Base-by-base conservation (phyloP, 2,329 filamentous ascomycete species). In the Penicillium sp. region DNA sequence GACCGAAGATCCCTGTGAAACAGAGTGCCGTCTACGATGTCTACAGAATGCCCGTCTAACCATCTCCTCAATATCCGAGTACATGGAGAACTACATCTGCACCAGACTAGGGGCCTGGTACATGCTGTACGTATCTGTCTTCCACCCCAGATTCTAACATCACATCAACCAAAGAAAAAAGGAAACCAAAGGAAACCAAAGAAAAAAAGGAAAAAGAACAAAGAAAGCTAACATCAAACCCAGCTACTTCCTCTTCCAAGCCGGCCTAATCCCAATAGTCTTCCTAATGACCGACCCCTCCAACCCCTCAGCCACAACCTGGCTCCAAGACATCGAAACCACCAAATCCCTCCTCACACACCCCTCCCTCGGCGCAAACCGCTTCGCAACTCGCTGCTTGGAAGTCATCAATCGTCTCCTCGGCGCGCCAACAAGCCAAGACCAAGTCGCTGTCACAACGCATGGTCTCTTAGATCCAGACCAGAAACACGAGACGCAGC, bases 211-310 rank as follows among this genome's bases (percentile, higher is more conserved):
- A 22, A 5, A 22, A 22, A 22, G 19, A 22, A 22, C 3, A 22
- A 22, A 22, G 11, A 30, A 10, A 16, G 40, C 46, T 56, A 45
- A 53, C 28, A 31, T 0, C 33, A 36, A 51, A 22, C 25, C 25
- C 36, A 67, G 66, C 10, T 74, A 75, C 56, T 75, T 75, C 54
- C 65, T 75, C 33, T 75, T 75, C 61, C 72, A 75, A 60, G 72
- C 72, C 12, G 70, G 66, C 18, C 55, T 75, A 2, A 72, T 75
- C 38, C 72, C 72, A 3, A 66, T 73, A 27, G 69, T 75, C 40
- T 69, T 71, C 46, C 61, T 75, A 27, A 71, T 72, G 64, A 73
- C 69, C 4, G 70, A 72, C 36, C 69, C 71, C 0, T 65, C 66
- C 13, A 69, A 63, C 40, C 57, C 66, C 1, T 66, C 70, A 43